Base-by-base conservation (phyloP, 345 rosid species). In the Citrus unshiu region DNA sequence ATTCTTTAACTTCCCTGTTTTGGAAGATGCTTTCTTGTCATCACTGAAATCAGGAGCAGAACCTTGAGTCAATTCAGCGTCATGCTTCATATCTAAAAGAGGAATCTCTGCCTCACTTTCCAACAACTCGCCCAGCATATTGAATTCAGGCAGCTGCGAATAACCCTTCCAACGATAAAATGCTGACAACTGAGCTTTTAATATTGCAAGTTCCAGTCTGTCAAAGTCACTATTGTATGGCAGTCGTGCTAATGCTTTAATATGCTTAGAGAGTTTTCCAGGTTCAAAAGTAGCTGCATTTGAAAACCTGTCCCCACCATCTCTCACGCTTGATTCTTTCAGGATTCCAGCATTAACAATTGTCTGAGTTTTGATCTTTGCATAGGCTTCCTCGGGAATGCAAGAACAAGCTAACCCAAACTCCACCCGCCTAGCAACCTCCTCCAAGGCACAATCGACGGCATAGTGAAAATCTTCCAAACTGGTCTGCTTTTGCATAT, bases 351-450 rank as follows among this genome's bases (percentile, higher is more conserved):
- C 86, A 81, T 91, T 93, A 67, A 86, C 87, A 79, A 88, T 78
- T 24, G 72, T 79, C 85, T 92, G 97, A 62, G 79, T 77, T 77
- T 83, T 82, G 72, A 93, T 77, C 84, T 73, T 69, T 66, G 77
- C 66, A 70, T 76, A 85, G 62, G 84, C 85, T 56, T 88, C 87
- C 75, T 87, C 79, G 0, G 92, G 83, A 73, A 92, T 73, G 79
- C 98, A 95, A 73, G 86, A 67, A 81, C 98, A 95, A 69, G 94
- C 86, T 70, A 95, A 82, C 77, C 91, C 98, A 43, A 81, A 89
- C 83, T 92, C 93, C 58, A 84, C 84, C 73, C 97, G 86, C 78
- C 98, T 90, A 40, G 93, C 86, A 46, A 92, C 87, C 85, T 95
- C 97, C 9, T 89, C 92, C 77, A 95, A 83, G 67, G 95, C 91